Conservation (phyloP, 495 filamentous ascomycete genomes). For the Pyronema omphalodes region DNA sequence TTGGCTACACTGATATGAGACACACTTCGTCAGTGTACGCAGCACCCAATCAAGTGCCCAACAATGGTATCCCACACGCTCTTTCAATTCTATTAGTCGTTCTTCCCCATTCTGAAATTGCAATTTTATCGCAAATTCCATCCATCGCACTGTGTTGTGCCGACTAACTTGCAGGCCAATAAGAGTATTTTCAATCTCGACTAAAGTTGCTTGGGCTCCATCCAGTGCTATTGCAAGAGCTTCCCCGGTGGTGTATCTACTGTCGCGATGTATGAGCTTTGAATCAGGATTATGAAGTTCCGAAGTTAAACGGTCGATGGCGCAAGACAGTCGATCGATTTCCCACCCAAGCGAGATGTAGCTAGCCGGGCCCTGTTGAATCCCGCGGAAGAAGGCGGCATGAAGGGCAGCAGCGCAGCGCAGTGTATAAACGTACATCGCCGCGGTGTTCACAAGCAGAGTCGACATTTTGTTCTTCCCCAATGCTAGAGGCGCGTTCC, state of each 20-base stretch:
- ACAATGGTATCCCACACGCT: neutral
- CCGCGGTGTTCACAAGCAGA: neutral
- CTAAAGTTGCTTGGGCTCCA: neutral
- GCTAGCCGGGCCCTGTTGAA: neutral
- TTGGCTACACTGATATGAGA: neutral
- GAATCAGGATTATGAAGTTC: constrained; percentile 1
- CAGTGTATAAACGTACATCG: neutral
- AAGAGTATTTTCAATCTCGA: neutral
- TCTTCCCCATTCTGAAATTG: neutral
- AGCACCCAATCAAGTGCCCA: constrained; percentile 3
- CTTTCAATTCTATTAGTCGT: neutral
- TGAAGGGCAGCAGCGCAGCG: neutral
- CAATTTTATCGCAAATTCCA: neutral
- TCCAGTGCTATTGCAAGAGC: neutral
- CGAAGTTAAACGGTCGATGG: neutral
- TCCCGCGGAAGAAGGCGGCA: neutral
- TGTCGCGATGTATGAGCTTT: neutral
- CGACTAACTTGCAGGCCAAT: neutral
- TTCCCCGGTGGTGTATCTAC: neutral
- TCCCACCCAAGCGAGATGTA: neutral
- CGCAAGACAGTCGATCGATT: neutral
- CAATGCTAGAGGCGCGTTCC: neutral
- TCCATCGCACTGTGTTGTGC: neutral
- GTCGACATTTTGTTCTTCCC: neutral
- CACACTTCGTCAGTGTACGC: neutral